These are phyloP conservation scores for Trichosporon faecale DNA, from an alignment of 1,284 basidiomycete genomes.

Conservation along the genomic window DNA sequence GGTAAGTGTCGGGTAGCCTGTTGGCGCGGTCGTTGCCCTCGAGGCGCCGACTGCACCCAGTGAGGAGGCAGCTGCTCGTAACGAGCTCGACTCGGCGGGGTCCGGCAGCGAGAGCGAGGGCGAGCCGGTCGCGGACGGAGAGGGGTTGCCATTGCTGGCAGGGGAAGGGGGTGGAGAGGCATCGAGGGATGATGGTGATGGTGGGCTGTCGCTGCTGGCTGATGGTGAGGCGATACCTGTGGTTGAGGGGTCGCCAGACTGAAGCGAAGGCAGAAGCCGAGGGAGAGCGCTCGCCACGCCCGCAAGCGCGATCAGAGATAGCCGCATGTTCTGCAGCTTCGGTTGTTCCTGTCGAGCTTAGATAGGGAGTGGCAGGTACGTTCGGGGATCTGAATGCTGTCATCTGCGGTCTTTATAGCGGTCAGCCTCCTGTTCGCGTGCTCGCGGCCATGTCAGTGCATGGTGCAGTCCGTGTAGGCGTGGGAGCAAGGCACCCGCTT, in stretches of 20 bases:
- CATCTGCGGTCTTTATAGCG: not conserved
- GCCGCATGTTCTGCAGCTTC: not conserved
- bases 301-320: not conserved
- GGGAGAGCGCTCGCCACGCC: not conserved
- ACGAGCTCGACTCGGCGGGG: not conserved
- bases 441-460: too few relatives aligned
- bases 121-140: not conserved
- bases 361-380: not conserved
- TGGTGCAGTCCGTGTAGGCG: too few relatives aligned
- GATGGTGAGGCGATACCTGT: too few relatives aligned
- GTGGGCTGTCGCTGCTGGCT: not conserved
- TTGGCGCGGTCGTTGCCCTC: not conserved
- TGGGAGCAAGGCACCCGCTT: not conserved
- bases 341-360: not conserved
- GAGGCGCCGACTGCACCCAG: not conserved
- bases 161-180: not conserved
- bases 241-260: too few relatives aligned
- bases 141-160: not conserved
- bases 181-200: too few relatives aligned
- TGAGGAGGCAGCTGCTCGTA: not conserved
- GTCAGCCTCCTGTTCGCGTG: too few relatives aligned
- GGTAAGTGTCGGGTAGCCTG: constrained; percentile 10
- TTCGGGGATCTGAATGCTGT: not conserved
- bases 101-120: not conserved
- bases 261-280: not conserved